phyloP scores from a whole-genome alignment of 805 yeast species.

The Spathaspora gorwiae region DNA sequence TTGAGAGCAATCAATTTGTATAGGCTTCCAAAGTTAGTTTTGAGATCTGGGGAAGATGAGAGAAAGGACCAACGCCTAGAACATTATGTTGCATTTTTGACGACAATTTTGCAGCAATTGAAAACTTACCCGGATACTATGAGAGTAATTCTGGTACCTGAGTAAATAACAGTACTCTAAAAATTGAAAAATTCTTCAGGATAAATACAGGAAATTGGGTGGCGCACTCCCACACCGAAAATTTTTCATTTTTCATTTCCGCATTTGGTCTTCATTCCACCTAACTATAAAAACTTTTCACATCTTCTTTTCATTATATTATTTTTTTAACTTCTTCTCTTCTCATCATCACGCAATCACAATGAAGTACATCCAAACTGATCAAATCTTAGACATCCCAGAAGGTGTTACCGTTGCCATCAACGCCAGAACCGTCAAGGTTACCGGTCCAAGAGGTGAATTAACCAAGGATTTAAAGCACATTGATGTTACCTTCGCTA shows the following conservation, averaged over 20 bases:
- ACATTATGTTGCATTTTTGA: too few relatives aligned
- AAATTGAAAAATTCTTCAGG: neutral
- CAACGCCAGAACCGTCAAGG: constrained; percentile 86
- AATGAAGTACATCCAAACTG: constrained; percentile 85
- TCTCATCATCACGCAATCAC: constrained; percentile 1
- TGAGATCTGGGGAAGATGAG: too few relatives aligned
- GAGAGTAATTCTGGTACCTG: neutral
- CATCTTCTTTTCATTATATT: neutral
- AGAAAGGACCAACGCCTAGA: too few relatives aligned
- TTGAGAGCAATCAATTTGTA: too few relatives aligned
- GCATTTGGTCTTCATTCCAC: too few relatives aligned
- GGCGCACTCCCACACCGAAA: neutral
- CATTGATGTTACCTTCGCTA: constrained; percentile 88
- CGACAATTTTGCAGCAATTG: too few relatives aligned
- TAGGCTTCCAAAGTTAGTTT: too few relatives aligned
- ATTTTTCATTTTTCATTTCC: neutral
- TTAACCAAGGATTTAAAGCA: constrained; percentile 88
- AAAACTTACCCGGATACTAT: neutral
- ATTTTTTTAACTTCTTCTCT: neutral
- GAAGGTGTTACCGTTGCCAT: constrained; percentile 89
- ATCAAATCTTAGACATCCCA: constrained; percentile 79
- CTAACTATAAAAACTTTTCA: constrained; percentile 1
- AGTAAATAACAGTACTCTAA: neutral
- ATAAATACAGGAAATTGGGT: neutral
- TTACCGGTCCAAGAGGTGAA: constrained; percentile 97